Evolutionary conservation across 2,329 filamentous ascomycete species (phyloP).

Genomic region (Fusarium sp.): DNA sequence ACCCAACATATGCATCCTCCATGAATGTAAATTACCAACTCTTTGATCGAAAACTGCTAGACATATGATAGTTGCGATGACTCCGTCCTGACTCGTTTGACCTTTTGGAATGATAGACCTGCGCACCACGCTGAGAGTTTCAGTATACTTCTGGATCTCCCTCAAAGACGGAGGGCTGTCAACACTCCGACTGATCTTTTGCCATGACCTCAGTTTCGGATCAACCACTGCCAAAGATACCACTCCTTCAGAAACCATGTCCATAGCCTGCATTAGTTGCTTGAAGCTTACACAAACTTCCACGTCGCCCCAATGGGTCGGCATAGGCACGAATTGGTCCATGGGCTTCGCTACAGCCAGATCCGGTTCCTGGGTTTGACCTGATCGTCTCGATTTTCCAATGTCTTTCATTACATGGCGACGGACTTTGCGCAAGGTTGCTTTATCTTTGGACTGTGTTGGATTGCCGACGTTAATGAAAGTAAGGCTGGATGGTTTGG

Average conservation of each 20-base stretch:
- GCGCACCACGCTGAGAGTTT: slow-evolving; percentile 29
- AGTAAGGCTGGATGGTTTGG: slow-evolving; percentile 2
- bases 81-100: not conserved
- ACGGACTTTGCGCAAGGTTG: slow-evolving; percentile 33
- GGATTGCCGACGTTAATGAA: slow-evolving; percentile 36
- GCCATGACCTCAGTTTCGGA: not conserved
- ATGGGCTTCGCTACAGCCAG: not conserved
- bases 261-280: slow-evolving; percentile 36
- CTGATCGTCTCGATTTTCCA: slow-evolving; percentile 24
- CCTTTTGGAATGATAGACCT: slow-evolving; percentile 5
- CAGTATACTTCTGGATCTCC: slow-evolving; percentile 36
- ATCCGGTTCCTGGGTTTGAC: not conserved
- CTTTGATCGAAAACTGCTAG: slow-evolving; percentile 39
- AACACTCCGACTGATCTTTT: not conserved
- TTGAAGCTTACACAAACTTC: slow-evolving; percentile 35
- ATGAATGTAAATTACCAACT: slow-evolving; percentile 19
- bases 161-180: not conserved
- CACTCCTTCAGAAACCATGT: slow-evolving; percentile 34
- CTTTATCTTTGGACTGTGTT: slow-evolving; percentile 15
- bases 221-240: slow-evolving; percentile 32
- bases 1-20: slow-evolving; percentile 36
- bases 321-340: not conserved
- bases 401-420: slow-evolving; percentile 42
- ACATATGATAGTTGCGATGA: slow-evolving; percentile 38
- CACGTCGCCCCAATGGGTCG: slow-evolving; percentile 36